phyloP scores from a whole-genome alignment of 331 rosid genomes.

The Rosa hybrid region DNA sequence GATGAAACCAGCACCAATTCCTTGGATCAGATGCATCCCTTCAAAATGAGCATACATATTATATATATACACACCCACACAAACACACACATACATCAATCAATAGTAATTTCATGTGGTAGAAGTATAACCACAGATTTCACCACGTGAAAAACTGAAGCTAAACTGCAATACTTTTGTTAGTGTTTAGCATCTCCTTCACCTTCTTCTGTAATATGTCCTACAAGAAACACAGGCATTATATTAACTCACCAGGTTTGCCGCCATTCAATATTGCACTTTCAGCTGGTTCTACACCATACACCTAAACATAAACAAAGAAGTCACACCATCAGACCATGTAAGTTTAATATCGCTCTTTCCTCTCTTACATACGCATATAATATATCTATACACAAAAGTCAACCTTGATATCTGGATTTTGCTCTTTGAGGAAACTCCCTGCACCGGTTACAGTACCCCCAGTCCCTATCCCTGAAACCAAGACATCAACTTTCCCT shows the following conservation, averaged over 20 bases:
- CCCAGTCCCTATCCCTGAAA: slow-evolving; percentile 87
- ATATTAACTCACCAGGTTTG: slow-evolving; percentile 44
- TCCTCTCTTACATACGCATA: not conserved
- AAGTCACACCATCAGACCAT: slow-evolving; percentile 7
- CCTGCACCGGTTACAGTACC: slow-evolving; percentile 78
- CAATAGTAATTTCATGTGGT: not conserved
- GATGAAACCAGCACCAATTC: slow-evolving; percentile 71
- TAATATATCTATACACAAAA: not conserved
- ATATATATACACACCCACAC: not conserved
- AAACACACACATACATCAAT: not conserved
- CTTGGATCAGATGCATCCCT: slow-evolving; percentile 79
- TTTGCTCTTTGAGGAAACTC: slow-evolving; percentile 71
- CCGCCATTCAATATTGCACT: slow-evolving; percentile 85
- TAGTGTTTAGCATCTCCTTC: not conserved
- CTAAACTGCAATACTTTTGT: not conserved
- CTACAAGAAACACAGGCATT: not conserved
- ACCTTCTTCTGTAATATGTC: not conserved
- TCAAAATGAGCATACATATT: not conserved
- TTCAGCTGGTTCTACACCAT: slow-evolving; percentile 86
- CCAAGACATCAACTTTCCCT: slow-evolving; percentile 66
- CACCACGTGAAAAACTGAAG: not conserved
- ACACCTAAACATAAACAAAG: slow-evolving; percentile 41
- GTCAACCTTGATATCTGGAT: slow-evolving; percentile 72
- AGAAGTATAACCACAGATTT: not conserved
- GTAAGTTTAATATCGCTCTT: not conserved